Evolutionary conservation across 345 rosid species (phyloP).

Genomic region (Schrenkiella parvula): DNA sequence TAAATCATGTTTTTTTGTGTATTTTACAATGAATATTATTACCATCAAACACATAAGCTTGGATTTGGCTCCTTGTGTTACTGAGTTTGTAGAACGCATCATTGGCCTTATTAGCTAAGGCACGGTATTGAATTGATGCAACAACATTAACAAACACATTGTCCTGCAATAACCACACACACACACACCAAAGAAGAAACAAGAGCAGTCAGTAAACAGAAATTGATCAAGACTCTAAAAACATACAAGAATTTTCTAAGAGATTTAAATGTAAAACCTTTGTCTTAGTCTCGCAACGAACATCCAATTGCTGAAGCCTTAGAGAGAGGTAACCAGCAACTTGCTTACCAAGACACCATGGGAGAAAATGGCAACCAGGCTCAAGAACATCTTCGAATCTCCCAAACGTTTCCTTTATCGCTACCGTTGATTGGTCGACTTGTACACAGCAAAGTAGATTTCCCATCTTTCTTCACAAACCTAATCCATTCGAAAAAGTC

Average conservation of each 20-base stretch:
- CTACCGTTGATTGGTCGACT: conserved; percentile 59
- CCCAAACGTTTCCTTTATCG: conserved; percentile 54
- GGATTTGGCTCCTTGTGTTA: conserved; percentile 50
- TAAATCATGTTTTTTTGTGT: background rate
- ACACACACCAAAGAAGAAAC: background rate
- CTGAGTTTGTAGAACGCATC: conserved; percentile 59
- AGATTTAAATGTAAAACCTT: conserved; percentile 35
- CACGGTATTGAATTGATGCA: conserved; percentile 53
- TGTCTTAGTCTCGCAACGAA: conserved; percentile 65
- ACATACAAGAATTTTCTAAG: background rate
- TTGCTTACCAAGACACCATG: conserved; percentile 55
- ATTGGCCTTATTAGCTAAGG: conserved; percentile 41
- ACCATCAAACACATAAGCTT: conserved; percentile 59
- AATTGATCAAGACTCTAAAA: background rate
- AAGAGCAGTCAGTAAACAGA: background rate
- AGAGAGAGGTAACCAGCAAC: conserved; percentile 53
- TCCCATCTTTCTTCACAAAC: conserved; percentile 44
- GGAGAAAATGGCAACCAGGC: conserved; percentile 67
- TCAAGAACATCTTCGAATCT: conserved; percentile 56
- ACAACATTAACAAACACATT: conserved; percentile 57
- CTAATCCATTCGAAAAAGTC: background rate
- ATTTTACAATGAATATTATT: background rate
- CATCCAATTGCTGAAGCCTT: conserved; percentile 59
- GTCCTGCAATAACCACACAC: conserved; percentile 35
- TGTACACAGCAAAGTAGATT: conserved; percentile 46